Evolutionary conservation across 768 basidiomycete species (phyloP).

Genomic region (Psilocybe cubensis): DNA sequence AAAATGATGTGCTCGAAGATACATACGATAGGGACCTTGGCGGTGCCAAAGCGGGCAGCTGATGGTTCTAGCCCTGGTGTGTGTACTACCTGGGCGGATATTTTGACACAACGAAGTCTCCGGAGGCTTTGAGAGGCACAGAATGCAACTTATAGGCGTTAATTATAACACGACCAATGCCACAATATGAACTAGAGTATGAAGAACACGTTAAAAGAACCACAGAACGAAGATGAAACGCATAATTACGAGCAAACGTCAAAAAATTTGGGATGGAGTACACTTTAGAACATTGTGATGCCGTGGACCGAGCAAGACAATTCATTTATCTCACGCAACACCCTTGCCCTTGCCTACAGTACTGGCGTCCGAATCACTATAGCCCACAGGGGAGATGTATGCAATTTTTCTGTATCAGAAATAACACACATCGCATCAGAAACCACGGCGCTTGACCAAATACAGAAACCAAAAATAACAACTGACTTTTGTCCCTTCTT

Average conservation of each 20-base stretch:
- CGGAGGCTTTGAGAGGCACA: neutral
- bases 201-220: no score
- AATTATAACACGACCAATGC: no score
- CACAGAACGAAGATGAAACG: no score
- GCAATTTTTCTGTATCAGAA: neutral
- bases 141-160: no score
- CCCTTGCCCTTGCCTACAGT: neutral
- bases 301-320: neutral
- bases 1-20: neutral
- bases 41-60: neutral
- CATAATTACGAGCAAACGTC: neutral
- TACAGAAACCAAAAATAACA: neutral
- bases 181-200: no score
- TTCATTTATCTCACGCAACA: neutral
- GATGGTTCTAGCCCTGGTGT: neutral
- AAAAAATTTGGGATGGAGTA: neutral
- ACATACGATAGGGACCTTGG: neutral
- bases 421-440: no score
- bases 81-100: neutral
- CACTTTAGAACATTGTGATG: neutral
- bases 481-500: conserved; percentile 5
- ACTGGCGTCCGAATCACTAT: neutral
- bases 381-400: neutral
- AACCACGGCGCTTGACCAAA: neutral
- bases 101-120: neutral